Conservation (phyloP, 2,329 filamentous ascomycete genomes). For the Ophiostoma quercus region DNA sequence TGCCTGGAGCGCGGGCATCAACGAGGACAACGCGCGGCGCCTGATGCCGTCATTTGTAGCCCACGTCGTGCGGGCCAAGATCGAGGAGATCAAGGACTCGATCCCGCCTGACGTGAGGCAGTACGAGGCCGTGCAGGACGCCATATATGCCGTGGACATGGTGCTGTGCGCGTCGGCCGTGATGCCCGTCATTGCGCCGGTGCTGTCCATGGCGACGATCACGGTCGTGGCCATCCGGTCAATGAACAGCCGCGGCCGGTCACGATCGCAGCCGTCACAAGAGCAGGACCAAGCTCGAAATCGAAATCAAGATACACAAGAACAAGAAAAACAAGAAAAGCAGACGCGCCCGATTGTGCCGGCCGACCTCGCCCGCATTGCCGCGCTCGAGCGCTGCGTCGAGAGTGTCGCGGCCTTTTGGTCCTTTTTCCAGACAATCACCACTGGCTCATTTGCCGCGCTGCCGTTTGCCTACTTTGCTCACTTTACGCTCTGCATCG, state of each 20-base stretch:
- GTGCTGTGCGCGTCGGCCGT: constrained; percentile 37
- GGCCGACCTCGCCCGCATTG: constrained; percentile 23
- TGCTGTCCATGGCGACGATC: constrained; percentile 16
- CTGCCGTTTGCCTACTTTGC: constrained; percentile 36
- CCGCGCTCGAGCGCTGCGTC: constrained; percentile 24
- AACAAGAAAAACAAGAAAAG: neutral
- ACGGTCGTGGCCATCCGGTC: constrained; percentile 13
- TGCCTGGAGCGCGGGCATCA: neutral
- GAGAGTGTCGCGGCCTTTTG: constrained; percentile 36
- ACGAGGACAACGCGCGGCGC: constrained; percentile 24
- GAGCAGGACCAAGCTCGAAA: neutral
- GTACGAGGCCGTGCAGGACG: constrained; percentile 34
- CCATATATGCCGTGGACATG: constrained; percentile 37
- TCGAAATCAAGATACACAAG: neutral
- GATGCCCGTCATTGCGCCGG: constrained; percentile 15
- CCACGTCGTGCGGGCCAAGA: constrained; percentile 29
- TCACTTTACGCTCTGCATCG: constrained; percentile 35
- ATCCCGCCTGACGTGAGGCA: constrained; percentile 29
- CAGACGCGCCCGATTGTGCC: constrained; percentile 15
- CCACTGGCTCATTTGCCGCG: constrained; percentile 31
- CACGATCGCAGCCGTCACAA: neutral
- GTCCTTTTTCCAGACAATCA: constrained; percentile 33
- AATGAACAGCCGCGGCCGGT: neutral
- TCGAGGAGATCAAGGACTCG: constrained; percentile 29
- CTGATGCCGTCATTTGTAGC: constrained; percentile 27